Percentiles rank a stretch among this genome's conserved stretches.
Conservation (phyloP, 2,329 filamentous ascomycete genomes). For the Sphaerulina musiva region DNA sequence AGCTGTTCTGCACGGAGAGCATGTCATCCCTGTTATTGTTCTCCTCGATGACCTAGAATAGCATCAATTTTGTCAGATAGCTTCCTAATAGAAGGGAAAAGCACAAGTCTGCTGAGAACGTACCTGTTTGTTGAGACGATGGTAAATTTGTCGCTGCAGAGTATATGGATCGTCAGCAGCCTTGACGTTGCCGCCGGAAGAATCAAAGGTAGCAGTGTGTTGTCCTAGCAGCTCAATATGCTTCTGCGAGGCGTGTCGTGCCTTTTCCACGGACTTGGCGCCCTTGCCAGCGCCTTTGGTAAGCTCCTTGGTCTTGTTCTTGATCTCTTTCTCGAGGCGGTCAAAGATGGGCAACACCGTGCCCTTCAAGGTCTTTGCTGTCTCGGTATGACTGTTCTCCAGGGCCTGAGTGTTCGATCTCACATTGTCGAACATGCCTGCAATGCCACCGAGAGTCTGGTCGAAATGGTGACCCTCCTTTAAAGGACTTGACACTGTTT, state of each 20-base stretch:
- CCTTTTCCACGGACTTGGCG: conserved; percentile 86
- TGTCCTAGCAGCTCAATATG: conserved; percentile 91
- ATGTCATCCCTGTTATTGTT: conserved; percentile 94
- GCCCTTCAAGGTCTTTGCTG: conserved; percentile 81
- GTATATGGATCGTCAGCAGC: conserved; percentile 82
- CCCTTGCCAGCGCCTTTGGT: conserved; percentile 72
- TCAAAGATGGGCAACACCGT: conserved; percentile 83
- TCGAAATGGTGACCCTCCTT: conserved; percentile 92
- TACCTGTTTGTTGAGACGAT: conserved; percentile 76
- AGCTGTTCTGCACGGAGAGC: conserved; percentile 83
- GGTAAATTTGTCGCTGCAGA: conserved; percentile 68
- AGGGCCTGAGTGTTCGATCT: conserved; percentile 86
- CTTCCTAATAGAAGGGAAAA: too few species aligned
- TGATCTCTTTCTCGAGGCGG: conserved; percentile 90
- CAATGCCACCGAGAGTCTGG: conserved; percentile 76
- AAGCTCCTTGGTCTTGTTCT: conserved; percentile 90
- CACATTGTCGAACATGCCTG: conserved; percentile 90
- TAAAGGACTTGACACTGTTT: conserved; percentile 81
- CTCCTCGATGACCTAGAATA: conserved; percentile 63
- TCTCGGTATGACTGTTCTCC: conserved; percentile 82
- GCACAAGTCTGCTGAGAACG: neutral
- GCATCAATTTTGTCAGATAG: neutral
- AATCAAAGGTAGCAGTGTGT: conserved; percentile 73
- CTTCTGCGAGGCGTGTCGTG: conserved; percentile 79
- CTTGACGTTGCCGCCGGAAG: conserved; percentile 63